Base-by-base conservation (phyloP, 345 rosid species). In the Eutrema heterophyllum region DNA sequence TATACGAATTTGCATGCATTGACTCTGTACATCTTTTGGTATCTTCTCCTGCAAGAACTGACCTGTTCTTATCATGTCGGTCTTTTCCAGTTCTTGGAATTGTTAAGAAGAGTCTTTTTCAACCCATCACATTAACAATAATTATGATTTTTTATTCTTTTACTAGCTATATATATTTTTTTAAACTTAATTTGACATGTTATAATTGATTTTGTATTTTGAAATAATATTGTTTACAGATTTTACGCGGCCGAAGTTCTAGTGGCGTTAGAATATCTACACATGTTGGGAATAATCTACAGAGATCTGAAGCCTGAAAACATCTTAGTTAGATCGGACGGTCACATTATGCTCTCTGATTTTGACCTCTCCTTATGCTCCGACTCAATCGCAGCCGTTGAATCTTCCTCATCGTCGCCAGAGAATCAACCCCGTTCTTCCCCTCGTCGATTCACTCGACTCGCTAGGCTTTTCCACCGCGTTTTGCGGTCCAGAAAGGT, bases 281-380 rank as follows among this genome's bases (percentile, higher is more conserved):
- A 92, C 87, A 88, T 91, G 97, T 63, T 94, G 8, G 98, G 98
- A 16, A 87, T 94, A 41, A 83, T 94, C 78, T 94, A 94, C 93
- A 84, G 98, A 72, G 98, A 94, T 80, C 75, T 94, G 14, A 94
- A 94, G 82, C 97, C 98, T 32, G 97, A 94, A 76, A 94, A 94
- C 57, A 93, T 94, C 58, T 72, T 94, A 39, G 91, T 94, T 70
- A 81, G 90, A 84, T 87, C 93, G 0, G 97, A 94, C 81, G 98
- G 98, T 83, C 98, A 94, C 85, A 89, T 94, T 84, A 94, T 94
- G 98, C 89, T 94, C 75, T 88, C 97, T 7, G 98, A 94, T 51
- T 94, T 94, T 69, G 98, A 94, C 74, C 92, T 94, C 24, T 91
- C 96, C 2, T 78, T 95, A 36, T 85, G 93, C 62, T 87, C 97